Base-by-base conservation (phyloP, 768 basidiomycete species). In the Leucosporidium yakuticum region DNA sequence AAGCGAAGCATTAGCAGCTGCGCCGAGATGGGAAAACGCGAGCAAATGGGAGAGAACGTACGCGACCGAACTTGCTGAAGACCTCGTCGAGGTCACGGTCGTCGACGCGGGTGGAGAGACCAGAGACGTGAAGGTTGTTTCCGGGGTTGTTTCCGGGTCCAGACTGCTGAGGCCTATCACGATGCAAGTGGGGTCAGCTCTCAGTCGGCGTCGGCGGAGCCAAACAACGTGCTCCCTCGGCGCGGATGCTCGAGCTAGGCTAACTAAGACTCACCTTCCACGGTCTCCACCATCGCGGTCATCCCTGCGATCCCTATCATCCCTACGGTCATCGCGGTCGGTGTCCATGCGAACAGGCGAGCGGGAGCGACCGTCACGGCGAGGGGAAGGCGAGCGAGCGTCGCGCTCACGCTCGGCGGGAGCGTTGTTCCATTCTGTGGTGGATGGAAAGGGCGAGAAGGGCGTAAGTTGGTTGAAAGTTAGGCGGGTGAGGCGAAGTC, bases 1-100 rank as follows among this genome's bases (percentile, higher is more conserved):
- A 4, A 17, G 9, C 32, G 32, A 11, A 56, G 15, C 12, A 63
- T 53, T 48, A 56, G 54, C 14, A 25, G 20, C 29, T 15, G 59
- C 23, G 23, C 39, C 20, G 32, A n/a, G 73, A 12, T 12, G 17
- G 34, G 4, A 36, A 21, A 36, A 60, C 32, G 56, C 4, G 34
- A 32, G 31, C 51, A 57, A n/a, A n/a, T 3, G 49, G 31, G 50
- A 54, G 51, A 20, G 44, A 67, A 83, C 86, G 69, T 74, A 91
- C 91, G 75, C 87, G 83, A 64, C 96, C 96, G 79, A 87, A 85
- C 80, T 93, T 94, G 69, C 85, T 83, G 78, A 99, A 99, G 12
- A 86, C 85, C 20, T 86, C 85, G 79, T 96, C 92, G 64, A 99
- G 87, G 74, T 91, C 88, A 63, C 88, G 86, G 47, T 88, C 89